Conservation (phyloP, 2,329 filamentous ascomycete genomes). For the Aschersonia sp. region DNA sequence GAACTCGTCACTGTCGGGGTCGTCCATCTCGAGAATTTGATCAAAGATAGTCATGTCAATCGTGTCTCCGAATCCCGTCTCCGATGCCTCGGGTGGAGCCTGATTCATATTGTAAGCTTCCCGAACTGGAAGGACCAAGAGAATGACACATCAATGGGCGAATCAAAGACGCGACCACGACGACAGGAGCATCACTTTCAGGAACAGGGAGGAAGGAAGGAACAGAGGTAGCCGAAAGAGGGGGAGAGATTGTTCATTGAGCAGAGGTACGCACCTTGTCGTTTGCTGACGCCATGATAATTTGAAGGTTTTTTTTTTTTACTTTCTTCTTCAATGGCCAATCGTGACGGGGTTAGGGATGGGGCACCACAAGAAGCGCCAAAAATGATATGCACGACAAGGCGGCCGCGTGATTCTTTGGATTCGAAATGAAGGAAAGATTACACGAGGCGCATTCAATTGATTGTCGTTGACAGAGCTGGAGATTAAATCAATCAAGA, state of each 20-base stretch:
- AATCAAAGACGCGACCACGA: not conserved
- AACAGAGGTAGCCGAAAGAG: not conserved
- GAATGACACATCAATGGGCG: not conserved
- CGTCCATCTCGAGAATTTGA: slow-evolving; percentile 98
- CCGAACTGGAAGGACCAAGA: not conserved
- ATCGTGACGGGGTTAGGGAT: not conserved
- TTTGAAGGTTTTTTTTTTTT: not conserved
- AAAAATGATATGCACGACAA: not conserved
- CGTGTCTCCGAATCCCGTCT: slow-evolving; percentile 43
- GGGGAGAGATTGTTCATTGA: not conserved
- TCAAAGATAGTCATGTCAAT: slow-evolving; percentile 74
- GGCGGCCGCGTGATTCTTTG: too few relatives aligned
- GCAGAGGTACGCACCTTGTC: slow-evolving; percentile 15
- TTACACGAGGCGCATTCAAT: not conserved
- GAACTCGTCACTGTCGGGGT: slow-evolving; percentile 76
- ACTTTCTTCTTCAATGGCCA: not conserved
- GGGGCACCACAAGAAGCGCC: not conserved
- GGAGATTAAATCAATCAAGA: not conserved
- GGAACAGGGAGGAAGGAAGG: too few relatives aligned
- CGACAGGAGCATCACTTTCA: too few relatives aligned
- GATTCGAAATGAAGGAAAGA: not conserved
- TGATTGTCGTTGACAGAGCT: too few relatives aligned
- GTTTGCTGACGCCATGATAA: slow-evolving; percentile 16
- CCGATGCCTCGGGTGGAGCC: not conserved
- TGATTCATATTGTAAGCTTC: not conserved